Evolutionary conservation across 345 rosid species (phyloP).

Genomic region (Hibiscus mutabilis): DNA sequence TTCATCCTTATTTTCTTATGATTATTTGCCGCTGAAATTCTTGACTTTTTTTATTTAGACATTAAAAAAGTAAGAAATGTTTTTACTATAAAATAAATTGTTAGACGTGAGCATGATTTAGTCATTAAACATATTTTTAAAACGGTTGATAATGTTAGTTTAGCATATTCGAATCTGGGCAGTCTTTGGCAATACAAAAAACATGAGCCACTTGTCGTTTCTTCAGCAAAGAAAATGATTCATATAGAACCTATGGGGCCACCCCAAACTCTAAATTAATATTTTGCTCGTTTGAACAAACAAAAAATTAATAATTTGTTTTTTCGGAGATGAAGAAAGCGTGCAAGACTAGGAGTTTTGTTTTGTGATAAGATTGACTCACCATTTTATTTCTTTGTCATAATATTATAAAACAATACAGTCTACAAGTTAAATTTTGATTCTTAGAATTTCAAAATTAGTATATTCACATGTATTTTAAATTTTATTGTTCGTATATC

Average conservation of each 20-base stretch:
- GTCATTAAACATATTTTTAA: background rate
- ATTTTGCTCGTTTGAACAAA: no score
- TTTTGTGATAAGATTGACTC: no score
- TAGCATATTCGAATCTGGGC: background rate
- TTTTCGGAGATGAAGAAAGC: no score
- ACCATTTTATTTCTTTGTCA: no score
- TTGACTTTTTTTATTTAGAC: background rate
- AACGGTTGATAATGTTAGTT: background rate
- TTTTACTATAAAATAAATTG: background rate
- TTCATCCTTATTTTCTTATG: background rate
- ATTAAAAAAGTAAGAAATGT: background rate
- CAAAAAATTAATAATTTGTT: no score
- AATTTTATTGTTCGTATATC: no score
- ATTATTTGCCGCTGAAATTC: no score
- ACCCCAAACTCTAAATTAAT: background rate
- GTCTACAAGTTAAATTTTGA: no score
- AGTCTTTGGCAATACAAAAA: background rate
- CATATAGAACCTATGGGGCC: background rate
- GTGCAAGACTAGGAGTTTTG: no score
- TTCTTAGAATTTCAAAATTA: no score
- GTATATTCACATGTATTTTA: no score
- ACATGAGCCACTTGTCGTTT: background rate
- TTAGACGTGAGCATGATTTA: background rate
- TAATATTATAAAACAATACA: no score
- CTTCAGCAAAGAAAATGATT: background rate